A percentile compares a stretch with the other conserved stretches of the same genome.
Conservation (phyloP, 1,284 basidiomycete species). For the Leccinum pachyderme region DNA sequence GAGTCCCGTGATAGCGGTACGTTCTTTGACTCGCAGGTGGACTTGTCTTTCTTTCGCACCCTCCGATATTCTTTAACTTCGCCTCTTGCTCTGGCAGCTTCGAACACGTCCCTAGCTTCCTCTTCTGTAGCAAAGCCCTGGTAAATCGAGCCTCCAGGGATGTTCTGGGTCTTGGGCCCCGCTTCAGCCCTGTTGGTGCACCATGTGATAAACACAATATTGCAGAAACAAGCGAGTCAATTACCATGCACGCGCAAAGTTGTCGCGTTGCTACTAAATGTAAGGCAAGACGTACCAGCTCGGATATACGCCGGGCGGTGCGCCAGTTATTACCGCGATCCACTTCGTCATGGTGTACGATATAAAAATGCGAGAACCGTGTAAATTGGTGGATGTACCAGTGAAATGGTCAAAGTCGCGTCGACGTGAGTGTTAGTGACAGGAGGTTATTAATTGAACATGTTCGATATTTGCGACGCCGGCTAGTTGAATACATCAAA, state of each 20-base stretch:
- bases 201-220: background rate
- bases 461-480: conserved; percentile 19
- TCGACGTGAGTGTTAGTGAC: conserved; percentile 14
- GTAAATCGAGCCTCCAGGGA: conserved; percentile 41
- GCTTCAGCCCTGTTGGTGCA: conserved; percentile 42
- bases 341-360: conserved; percentile 37
- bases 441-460: conserved; percentile 22
- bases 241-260: conserved; percentile 7
- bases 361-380: conserved; percentile 14
- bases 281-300: conserved; percentile 41
- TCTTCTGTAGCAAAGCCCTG: conserved; percentile 42
- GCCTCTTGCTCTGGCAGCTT: conserved; percentile 30
- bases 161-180: conserved; percentile 37
- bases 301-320: conserved; percentile 43
- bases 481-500: conserved; percentile 8
- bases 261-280: conserved; percentile 8
- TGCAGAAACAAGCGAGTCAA: conserved; percentile 2
- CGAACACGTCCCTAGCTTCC: conserved; percentile 44
- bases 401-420: conserved; percentile 1
- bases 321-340: conserved; percentile 49
- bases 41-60: background rate
- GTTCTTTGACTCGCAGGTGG: conserved; percentile 4
- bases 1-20: conserved; percentile 6
- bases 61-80: conserved; percentile 18
- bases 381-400: background rate